A percentile compares a stretch with the other conserved stretches of the same genome.
Evolutionary conservation across 805 yeast genomes (phyloP).

Genomic region (Candida sphagnicola): DNA sequence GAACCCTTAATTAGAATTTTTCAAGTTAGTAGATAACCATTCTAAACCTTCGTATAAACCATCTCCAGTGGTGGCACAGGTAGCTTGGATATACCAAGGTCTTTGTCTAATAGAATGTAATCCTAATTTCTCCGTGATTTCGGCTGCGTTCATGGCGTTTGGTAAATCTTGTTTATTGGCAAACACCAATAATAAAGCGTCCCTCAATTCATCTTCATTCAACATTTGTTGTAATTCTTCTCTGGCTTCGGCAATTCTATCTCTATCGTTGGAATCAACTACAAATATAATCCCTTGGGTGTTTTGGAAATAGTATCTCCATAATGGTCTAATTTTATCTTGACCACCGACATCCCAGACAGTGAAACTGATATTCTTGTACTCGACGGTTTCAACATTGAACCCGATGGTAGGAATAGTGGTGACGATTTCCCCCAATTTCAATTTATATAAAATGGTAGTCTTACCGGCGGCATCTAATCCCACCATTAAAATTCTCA

Average conservation of each 20-base stretch:
- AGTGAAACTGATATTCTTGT: constrained; percentile 93
- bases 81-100: constrained; percentile 99
- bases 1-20: constrained; percentile 36
- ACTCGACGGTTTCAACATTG: constrained; percentile 96
- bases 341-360: constrained; percentile 99
- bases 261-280: constrained; percentile 96
- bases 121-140: constrained; percentile 94
- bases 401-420: constrained; percentile 97
- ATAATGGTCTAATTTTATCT: constrained; percentile 96
- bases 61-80: constrained; percentile 99
- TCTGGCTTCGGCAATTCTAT: constrained; percentile 96
- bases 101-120: constrained; percentile 96
- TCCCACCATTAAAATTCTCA: constrained; percentile 98
- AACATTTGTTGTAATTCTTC: constrained; percentile 98
- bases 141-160: constrained; percentile 98
- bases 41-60: constrained; percentile 97
- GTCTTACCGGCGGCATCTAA: constrained; percentile 98
- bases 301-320: constrained; percentile 99
- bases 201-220: constrained; percentile 97
- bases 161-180: constrained; percentile 99
- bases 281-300: constrained; percentile 98
- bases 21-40: constrained; percentile 91
- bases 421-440: constrained; percentile 93
- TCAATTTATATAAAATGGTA: constrained; percentile 90
- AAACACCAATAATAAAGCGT: constrained; percentile 89